Base-by-base conservation (phyloP, 257 asterid genomes). In the Rubia yunnanensis region DNA sequence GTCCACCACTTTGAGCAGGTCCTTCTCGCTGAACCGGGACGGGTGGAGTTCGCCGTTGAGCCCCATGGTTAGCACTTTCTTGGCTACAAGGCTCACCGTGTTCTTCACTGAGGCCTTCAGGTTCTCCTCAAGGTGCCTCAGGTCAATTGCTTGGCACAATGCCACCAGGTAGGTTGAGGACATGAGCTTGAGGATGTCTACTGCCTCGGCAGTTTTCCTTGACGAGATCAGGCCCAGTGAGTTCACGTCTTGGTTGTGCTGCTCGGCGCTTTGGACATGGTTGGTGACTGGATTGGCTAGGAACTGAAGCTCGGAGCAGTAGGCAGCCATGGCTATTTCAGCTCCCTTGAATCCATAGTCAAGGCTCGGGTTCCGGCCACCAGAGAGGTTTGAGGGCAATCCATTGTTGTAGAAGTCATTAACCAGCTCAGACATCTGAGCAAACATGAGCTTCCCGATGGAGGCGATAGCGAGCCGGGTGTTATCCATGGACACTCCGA, bases 391-490 rank as follows among this genome's bases (percentile, higher is more conserved):
- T 3, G 79, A 74, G 5, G 79, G 79, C 46, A 74, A 31, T 1
- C 79, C 79, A 60, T 74, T 74, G 72, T 74, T 74, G 68, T 74
- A 74, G n/a, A 64, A 69, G 44, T 72, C 76, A 48, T 74, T 69
- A 4, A 74, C 79, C 32, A 74, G 79, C 55, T 74, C 79, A 49
- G 79, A 74, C 10, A 74, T 49, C 44, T 74, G 79, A 27, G 79
- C 79, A 30, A 74, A 74, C 79, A 74, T 74, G 52, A 74, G 79
- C 35, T 74, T 74, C 13, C 79, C 79, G 61, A 74, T 74, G n/a
- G 79, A 74, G 20, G 72, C 79, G 18, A 74, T 65, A 30, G 79
- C 79, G 4, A 74, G 52, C 31, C 79, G 72, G 4, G 75, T 70
- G 10, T 70, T 74, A 55, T 74, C 79, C 79, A 74, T 74, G 2